A percentile compares a stretch with the other conserved stretches of the same genome.
Conservation (phyloP, 2,329 filamentous ascomycete species). For the Xylariomycetidae sp. region DNA sequence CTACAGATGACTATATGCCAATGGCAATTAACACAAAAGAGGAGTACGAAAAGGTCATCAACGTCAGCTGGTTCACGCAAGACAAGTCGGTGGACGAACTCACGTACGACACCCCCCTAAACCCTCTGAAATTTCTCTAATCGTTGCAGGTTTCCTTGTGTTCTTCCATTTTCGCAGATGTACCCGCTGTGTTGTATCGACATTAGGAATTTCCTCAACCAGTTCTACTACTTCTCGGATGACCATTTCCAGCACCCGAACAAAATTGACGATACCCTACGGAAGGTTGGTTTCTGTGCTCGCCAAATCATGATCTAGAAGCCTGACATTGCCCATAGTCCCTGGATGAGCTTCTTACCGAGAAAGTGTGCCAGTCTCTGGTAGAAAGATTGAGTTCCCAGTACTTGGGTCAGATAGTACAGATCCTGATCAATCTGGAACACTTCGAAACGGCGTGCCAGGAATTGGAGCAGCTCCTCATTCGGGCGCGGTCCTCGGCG, state of each 20-base stretch:
- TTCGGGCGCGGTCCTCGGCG: conserved; percentile 74
- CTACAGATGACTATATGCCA: conserved; percentile 99
- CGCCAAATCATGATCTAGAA: conserved; percentile 7
- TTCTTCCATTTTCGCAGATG: conserved; percentile 98
- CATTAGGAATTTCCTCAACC: conserved; percentile 93
- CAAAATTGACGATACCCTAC: conserved; percentile 85
- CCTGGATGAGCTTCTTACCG: conserved; percentile 87
- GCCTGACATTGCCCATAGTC: conserved; percentile 45
- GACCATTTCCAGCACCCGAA: conserved; percentile 90
- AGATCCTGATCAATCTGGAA: conserved; percentile 95
- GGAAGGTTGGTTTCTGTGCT: conserved; percentile 47
- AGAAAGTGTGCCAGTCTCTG: conserved; percentile 85
- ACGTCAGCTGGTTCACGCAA: conserved; percentile 91
- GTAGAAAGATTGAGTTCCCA: conserved; percentile 85
- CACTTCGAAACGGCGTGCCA: conserved; percentile 92
- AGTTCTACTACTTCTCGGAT: conserved; percentile 96
- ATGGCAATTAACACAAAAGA: conserved; percentile 90
- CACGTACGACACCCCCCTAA: conserved; percentile 44
- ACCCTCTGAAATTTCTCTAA: conserved; percentile 14
- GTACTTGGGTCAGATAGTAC: conserved; percentile 95
- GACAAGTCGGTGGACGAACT: conserved; percentile 72
- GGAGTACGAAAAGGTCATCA: conserved; percentile 93
- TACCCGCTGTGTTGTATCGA: conserved; percentile 98
- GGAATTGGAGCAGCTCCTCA: conserved; percentile 81
- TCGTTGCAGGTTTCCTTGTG: conserved; percentile 71